Conservation (phyloP, 768 basidiomycete species). For the Phylloporus rhodoxanthus region DNA sequence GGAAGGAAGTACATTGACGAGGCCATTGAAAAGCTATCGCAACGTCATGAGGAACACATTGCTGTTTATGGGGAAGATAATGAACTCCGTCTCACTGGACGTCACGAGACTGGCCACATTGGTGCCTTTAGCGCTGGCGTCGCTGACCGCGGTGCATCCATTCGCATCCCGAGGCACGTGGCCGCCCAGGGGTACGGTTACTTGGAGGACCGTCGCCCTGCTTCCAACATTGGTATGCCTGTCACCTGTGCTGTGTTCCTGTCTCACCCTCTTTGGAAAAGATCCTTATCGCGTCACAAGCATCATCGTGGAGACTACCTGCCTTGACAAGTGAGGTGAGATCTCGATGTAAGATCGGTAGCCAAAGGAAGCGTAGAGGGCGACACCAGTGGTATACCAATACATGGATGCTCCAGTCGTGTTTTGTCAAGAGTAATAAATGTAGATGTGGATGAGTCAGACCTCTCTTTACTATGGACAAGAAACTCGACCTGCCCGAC, state of each 20-base stretch:
- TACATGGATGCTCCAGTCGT: slow-evolving; percentile 1
- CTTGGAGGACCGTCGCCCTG: slow-evolving; percentile 93
- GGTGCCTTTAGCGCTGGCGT: slow-evolving; percentile 88
- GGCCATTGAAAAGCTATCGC: slow-evolving; percentile 88
- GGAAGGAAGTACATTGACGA: slow-evolving; percentile 90
- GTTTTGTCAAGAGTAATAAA: slow-evolving; percentile 2
- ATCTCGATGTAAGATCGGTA: slow-evolving; percentile 10
- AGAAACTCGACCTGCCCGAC: slow-evolving; percentile 54
- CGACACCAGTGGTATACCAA: slow-evolving; percentile 20
- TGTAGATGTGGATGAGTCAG: slow-evolving; percentile 1
- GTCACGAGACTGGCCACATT: slow-evolving; percentile 97
- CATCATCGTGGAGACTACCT: slow-evolving; percentile 85
- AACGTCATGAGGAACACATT: slow-evolving; percentile 91
- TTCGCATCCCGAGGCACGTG: slow-evolving; percentile 93
- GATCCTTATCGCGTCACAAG: slow-evolving; percentile 94
- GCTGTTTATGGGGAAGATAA: slow-evolving; percentile 98
- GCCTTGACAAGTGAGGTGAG: slow-evolving; percentile 51
- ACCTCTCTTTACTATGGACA: slow-evolving; percentile 12
- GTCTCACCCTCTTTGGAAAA: slow-evolving; percentile 25
- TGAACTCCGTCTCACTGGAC: slow-evolving; percentile 90
- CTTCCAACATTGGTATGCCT: slow-evolving; percentile 90
- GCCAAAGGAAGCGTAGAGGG: slow-evolving; percentile 7
- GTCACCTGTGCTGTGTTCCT: slow-evolving; percentile 3
- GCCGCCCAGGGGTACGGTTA: slow-evolving; percentile 91
- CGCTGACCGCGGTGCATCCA: slow-evolving; percentile 95